phyloP scores from a whole-genome alignment of 2,329 filamentous ascomycete species.

The Aureobasidium sp. region DNA sequence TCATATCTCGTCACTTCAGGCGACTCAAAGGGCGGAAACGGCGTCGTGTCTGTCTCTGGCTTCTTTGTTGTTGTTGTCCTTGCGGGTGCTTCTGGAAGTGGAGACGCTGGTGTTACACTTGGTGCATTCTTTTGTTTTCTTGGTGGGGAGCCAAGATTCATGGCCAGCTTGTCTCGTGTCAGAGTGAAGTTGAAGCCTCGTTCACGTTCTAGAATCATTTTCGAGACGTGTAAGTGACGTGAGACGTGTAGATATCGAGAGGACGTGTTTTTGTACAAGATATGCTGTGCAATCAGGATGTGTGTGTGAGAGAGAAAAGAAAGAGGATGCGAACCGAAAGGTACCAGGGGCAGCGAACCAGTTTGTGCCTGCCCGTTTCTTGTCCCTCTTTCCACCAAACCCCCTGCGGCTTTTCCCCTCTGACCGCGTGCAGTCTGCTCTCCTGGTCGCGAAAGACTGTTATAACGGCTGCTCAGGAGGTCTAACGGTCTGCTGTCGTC shows the following conservation, averaged over 20 bases:
- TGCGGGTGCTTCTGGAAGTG: not conserved
- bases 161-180: constrained; percentile 6
- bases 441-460: not conserved
- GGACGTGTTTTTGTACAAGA: constrained; percentile 5
- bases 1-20: not conserved
- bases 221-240: not conserved
- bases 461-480: constrained; percentile 1
- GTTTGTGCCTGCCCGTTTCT: constrained; percentile 8
- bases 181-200: constrained; percentile 7
- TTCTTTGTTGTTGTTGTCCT: not conserved
- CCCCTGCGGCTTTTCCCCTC: not conserved
- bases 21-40: not conserved
- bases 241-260: not conserved
- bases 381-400: not conserved
- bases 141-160: constrained; percentile 9
- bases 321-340: constrained; percentile 4
- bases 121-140: constrained; percentile 1
- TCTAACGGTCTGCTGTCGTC: not conserved
- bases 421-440: not conserved
- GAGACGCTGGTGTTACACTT: not conserved
- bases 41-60: not conserved
- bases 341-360: not conserved
- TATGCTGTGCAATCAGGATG: not conserved
- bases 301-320: not conserved
- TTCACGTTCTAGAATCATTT: constrained; percentile 5